Percentiles rank a stretch among this genome's conserved stretches.
Conservation (phyloP, 2,329 filamentous ascomycete species). For the Hysterium pulicare region DNA sequence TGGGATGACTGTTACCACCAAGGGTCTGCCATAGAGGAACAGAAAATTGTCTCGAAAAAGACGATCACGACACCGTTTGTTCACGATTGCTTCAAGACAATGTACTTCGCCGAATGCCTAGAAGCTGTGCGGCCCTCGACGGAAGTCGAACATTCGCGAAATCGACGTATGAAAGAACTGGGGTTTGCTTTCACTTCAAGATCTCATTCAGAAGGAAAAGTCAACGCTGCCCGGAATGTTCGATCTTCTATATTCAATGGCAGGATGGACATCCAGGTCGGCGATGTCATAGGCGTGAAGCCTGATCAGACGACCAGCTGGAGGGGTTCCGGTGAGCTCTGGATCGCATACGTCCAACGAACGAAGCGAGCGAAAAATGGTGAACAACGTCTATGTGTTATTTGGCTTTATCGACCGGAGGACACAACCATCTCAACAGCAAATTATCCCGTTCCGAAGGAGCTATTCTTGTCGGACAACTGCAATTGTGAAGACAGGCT, state of each 20-base stretch:
- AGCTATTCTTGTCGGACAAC: constrained; percentile 73
- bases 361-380: constrained; percentile 27
- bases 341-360: constrained; percentile 69
- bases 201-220: too few relatives aligned
- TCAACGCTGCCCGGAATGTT: too few relatives aligned
- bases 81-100: constrained; percentile 59
- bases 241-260: too few relatives aligned
- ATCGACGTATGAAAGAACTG: constrained; percentile 15
- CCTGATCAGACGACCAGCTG: constrained; percentile 54
- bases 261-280: too few relatives aligned
- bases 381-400: constrained; percentile 54
- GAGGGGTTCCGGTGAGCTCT: constrained; percentile 54
- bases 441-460: constrained; percentile 67
- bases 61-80: constrained; percentile 72
- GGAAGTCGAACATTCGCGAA: constrained; percentile 4
- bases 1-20: constrained; percentile 50
- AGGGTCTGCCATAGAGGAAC: constrained; percentile 10
- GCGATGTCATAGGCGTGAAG: constrained; percentile 50
- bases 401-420: constrained; percentile 70
- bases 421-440: constrained; percentile 69
- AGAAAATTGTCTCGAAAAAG: constrained; percentile 16
- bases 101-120: constrained; percentile 58
- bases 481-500: constrained; percentile 65
- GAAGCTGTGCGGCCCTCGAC: constrained; percentile 21
- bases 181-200: too few relatives aligned